Evolutionary conservation across 2,329 filamentous ascomycete genomes (phyloP).

Genomic region (Dryadomyces quercus-mongolicae): DNA sequence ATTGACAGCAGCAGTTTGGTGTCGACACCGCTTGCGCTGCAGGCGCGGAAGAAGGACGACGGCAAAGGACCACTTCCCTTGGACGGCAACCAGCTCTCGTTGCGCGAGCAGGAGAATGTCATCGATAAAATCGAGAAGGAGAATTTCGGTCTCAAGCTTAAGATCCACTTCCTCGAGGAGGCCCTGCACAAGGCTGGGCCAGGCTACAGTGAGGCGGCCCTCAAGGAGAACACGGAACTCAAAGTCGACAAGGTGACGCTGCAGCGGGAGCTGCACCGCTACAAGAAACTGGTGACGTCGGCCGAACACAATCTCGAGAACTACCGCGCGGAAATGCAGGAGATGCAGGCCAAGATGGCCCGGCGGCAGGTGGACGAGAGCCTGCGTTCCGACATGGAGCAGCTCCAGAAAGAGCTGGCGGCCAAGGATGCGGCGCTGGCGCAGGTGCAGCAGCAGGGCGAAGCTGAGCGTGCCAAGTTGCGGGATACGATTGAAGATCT

Average conservation of each 20-base stretch:
- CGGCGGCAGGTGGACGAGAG: conserved; percentile 61
- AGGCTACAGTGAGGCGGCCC: conserved; percentile 75
- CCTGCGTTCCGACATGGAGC: conserved; percentile 48
- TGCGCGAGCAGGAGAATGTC: conserved; percentile 89
- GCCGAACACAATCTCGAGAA: conserved; percentile 80
- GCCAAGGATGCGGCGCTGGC: conserved; percentile 49
- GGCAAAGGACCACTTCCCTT: conserved; percentile 25
- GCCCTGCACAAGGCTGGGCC: conserved; percentile 77
- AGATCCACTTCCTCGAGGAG: conserved; percentile 93
- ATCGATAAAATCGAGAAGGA: conserved; percentile 97
- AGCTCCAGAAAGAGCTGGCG: conserved; percentile 42
- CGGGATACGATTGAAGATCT: conserved; percentile 65
- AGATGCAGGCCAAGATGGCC: conserved; percentile 72
- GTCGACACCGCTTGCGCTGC: conserved; percentile 65
- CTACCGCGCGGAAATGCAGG: conserved; percentile 69
- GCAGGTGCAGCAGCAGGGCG: conserved; percentile 46
- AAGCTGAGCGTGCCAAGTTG: conserved; percentile 50
- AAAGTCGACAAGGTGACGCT: conserved; percentile 89
- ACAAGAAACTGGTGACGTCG: conserved; percentile 69
- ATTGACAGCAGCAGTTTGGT: conserved; percentile 68
- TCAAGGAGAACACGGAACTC: conserved; percentile 91
- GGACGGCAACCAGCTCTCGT: conserved; percentile 78
- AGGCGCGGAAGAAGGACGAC: background rate
- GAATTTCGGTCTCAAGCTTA: conserved; percentile 92
- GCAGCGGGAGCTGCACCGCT: conserved; percentile 73